Conservation (phyloP, 1,284 basidiomycete genomes). For the Ganoderma boninense region DNA sequence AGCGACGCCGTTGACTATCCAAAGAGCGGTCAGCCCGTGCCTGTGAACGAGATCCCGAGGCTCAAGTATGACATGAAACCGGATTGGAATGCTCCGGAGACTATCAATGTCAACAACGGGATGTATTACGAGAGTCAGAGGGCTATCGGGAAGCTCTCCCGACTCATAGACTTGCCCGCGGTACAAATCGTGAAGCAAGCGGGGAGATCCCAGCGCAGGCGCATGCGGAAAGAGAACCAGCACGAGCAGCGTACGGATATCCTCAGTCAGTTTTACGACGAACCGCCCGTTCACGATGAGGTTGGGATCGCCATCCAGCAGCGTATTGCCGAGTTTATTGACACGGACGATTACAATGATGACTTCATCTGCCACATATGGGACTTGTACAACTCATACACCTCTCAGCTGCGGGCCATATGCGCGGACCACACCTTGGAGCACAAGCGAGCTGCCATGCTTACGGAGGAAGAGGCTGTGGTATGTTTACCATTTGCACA, state of each 20-base stretch:
- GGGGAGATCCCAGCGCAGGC: conserved; percentile 32
- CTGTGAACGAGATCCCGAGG: conserved; percentile 55
- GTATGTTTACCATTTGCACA: conserved; percentile 18
- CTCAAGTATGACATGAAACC: conserved; percentile 50
- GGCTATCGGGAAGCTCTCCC: conserved; percentile 66
- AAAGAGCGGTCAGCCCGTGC: conserved; percentile 67
- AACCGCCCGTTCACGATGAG: conserved; percentile 26
- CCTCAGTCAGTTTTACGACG: conserved; percentile 37
- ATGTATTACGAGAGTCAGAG: conserved; percentile 59
- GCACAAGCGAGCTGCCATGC: conserved; percentile 47
- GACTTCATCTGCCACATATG: conserved; percentile 36
- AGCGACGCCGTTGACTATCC: conserved; percentile 78
- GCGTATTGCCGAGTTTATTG: conserved; percentile 41
- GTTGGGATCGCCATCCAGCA: conserved; percentile 34
- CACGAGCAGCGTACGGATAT: conserved; percentile 35
- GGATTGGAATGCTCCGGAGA: conserved; percentile 75
- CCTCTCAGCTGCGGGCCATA: conserved; percentile 55
- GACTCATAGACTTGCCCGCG: conserved; percentile 61
- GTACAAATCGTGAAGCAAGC: conserved; percentile 36
- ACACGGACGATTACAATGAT: conserved; percentile 30
- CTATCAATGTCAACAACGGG: conserved; percentile 44
- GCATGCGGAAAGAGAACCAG: conserved; percentile 27
- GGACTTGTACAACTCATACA: conserved; percentile 56
- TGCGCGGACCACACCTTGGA: conserved; percentile 62
- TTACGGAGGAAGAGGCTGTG: conserved; percentile 69